phyloP scores from a whole-genome alignment of 2,329 filamentous ascomycete species.

The Parascedosporium putredinis region DNA sequence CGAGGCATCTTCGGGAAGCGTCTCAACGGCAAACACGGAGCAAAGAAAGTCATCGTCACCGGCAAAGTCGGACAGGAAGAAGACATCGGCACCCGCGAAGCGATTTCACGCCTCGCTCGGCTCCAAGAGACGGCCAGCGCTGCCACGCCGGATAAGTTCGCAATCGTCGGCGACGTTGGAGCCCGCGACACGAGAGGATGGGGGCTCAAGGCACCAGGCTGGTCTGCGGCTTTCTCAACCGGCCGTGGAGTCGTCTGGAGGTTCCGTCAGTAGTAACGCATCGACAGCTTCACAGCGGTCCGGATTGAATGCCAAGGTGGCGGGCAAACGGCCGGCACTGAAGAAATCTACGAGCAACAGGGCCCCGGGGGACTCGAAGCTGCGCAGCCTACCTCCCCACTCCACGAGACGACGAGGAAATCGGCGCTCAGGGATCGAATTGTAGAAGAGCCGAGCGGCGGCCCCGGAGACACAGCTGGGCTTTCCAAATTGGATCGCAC shows the following conservation, averaged over 20 bases:
- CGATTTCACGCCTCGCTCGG: constrained; percentile 31
- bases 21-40: constrained; percentile 21
- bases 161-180: constrained; percentile 31
- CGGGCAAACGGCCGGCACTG: constrained; percentile 34
- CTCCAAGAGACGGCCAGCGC: constrained; percentile 33
- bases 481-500: not conserved
- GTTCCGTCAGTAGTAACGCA: not conserved
- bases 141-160: constrained; percentile 36
- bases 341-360: not conserved
- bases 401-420: constrained; percentile 2
- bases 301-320: constrained; percentile 31
- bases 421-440: not conserved
- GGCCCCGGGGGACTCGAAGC: not conserved
- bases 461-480: not conserved
- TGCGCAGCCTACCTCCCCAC: not conserved
- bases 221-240: not conserved
- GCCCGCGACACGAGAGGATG: constrained; percentile 20
- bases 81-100: constrained; percentile 11
- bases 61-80: constrained; percentile 16
- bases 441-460: not conserved
- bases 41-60: constrained; percentile 16
- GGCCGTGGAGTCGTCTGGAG: constrained; percentile 3
- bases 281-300: not conserved
- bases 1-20: constrained; percentile 31
- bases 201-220: constrained; percentile 1